These are phyloP conservation scores for Elongisporangium undulatum DNA, from an alignment of 352 stramenopile genomes.

Conservation along the genomic window DNA sequence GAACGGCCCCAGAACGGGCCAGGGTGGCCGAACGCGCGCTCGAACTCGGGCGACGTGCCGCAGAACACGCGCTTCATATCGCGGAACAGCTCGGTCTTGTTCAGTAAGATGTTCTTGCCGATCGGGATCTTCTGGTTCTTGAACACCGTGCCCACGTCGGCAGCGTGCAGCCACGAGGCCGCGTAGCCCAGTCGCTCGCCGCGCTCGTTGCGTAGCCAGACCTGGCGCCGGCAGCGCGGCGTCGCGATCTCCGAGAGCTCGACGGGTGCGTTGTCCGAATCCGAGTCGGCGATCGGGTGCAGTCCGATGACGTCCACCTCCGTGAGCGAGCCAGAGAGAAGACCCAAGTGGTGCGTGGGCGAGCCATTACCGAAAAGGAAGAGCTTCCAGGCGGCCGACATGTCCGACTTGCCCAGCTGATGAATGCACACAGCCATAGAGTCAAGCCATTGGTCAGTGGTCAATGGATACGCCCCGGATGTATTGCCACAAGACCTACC, in stretches of 20 bases:
- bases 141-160: constrained; percentile 68
- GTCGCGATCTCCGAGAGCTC: constrained; percentile 44
- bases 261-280: constrained; percentile 31
- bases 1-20: constrained; percentile 82
- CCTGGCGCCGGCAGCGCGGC: constrained; percentile 66
- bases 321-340: constrained; percentile 66
- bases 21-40: constrained; percentile 51
- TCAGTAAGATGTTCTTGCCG: constrained; percentile 74
- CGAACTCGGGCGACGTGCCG: constrained; percentile 45
- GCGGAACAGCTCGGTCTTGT: constrained; percentile 82
- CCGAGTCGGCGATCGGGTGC: constrained; percentile 31
- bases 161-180: constrained; percentile 66
- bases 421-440: constrained; percentile 1
- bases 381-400: constrained; percentile 67
- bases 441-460: constrained; percentile 2
- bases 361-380: constrained; percentile 85
- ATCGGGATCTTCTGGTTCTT: constrained; percentile 81
- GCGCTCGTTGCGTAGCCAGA: constrained; percentile 68
- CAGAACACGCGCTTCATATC: constrained; percentile 84
- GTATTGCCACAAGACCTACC: constrained; percentile 12
- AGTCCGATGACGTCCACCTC: constrained; percentile 80
- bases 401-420: constrained; percentile 53
- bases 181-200: constrained; percentile 79
- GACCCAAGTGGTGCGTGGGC: constrained; percentile 72
- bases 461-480: constrained; percentile 2